Percentiles rank a stretch among this genome's conserved stretches.
Evolutionary conservation across 1,284 basidiomycete genomes (phyloP).

Genomic region (Melampsora americana): DNA sequence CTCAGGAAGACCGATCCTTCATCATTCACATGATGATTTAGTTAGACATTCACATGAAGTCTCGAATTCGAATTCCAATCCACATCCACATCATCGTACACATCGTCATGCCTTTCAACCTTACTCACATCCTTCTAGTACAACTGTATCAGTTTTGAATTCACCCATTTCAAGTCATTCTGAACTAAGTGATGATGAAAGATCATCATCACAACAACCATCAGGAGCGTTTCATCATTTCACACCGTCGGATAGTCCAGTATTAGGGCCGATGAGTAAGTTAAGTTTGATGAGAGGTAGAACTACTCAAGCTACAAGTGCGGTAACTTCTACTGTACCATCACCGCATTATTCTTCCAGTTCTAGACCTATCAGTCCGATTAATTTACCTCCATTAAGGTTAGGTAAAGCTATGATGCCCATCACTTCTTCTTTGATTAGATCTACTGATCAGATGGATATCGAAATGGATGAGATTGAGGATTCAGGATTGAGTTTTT

Average conservation of each 20-base stretch:
- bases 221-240: conserved; percentile 6
- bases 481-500: too few species aligned
- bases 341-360: not conserved
- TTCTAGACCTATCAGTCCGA: conserved; percentile 24
- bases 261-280: conserved; percentile 72
- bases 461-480: too few species aligned
- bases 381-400: conserved; percentile 22
- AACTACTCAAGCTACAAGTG: not conserved
- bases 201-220: not conserved
- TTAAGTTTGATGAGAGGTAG: conserved; percentile 61
- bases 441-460: too few species aligned
- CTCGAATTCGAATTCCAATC: conserved; percentile 12
- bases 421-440: not conserved
- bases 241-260: conserved; percentile 65
- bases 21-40: conserved; percentile 21
- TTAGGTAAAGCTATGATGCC: conserved; percentile 10
- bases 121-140: conserved; percentile 37
- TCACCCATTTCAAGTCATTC: conserved; percentile 28
- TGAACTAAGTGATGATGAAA: conserved; percentile 16
- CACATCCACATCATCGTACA: conserved; percentile 27
- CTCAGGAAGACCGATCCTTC: not conserved
- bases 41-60: conserved; percentile 31
- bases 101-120: conserved; percentile 38
- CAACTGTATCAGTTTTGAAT: conserved; percentile 7
- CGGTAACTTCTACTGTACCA: not conserved